Percentiles rank a stretch among this genome's conserved stretches.
These are phyloP conservation scores for Senna siamea DNA, from an alignment of 306 rosid genomes.

Conservation along the genomic window DNA sequence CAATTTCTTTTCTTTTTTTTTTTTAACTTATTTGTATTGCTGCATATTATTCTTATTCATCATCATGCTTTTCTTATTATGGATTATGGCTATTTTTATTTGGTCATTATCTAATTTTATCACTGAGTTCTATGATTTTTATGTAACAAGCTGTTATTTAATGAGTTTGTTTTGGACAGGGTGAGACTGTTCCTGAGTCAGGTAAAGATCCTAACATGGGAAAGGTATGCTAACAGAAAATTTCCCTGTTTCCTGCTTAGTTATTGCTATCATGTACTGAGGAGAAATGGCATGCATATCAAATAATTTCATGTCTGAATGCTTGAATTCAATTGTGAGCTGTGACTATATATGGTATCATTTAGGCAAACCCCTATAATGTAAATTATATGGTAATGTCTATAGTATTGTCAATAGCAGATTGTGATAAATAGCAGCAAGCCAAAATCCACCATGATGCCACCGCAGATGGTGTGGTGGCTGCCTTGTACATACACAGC, in stretches of 20 bases:
- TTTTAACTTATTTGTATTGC: constrained; percentile 4
- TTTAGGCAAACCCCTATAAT: constrained; percentile 12
- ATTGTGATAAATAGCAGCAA: too few relatives aligned
- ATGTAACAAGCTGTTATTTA: constrained; percentile 22
- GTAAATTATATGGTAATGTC: constrained; percentile 7
- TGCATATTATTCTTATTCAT: constrained; percentile 11
- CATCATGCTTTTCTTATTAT: constrained; percentile 3
- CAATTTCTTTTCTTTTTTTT: constrained; percentile 1
- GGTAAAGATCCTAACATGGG: constrained; percentile 64
- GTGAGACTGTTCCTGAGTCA: constrained; percentile 80
- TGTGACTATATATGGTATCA: not conserved
- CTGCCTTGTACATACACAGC: too few relatives aligned
- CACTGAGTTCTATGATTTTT: constrained; percentile 18
- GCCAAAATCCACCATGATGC: too few relatives aligned
- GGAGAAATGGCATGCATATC: constrained; percentile 19
- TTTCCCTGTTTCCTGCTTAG: constrained; percentile 12
- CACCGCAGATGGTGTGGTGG: too few relatives aligned
- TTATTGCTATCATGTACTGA: constrained; percentile 27
- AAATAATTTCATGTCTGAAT: constrained; percentile 12
- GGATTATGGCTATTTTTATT: constrained; percentile 15
- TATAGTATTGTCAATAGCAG: not conserved
- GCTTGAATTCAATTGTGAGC: constrained; percentile 8
- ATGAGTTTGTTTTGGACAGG: constrained; percentile 65
- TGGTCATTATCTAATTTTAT: constrained; percentile 19
- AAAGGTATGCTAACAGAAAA: constrained; percentile 64